phyloP scores from a whole-genome alignment of 345 rosid genomes.

The Gossypium anomalum region DNA sequence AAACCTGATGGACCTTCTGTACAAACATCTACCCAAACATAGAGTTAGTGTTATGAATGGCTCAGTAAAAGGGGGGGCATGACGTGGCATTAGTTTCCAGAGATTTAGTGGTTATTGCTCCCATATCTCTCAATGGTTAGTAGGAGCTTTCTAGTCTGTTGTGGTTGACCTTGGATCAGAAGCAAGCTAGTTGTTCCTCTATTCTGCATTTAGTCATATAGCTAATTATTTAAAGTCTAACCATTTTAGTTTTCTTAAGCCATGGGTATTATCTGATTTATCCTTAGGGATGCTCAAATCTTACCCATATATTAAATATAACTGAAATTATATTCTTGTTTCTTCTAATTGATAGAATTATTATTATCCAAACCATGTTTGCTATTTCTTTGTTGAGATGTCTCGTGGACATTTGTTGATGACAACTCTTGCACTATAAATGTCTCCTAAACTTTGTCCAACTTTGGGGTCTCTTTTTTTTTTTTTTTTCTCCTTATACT shows the following conservation, averaged over 20 bases:
- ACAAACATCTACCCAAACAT: neutral
- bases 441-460: neutral
- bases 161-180: neutral
- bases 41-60: neutral
- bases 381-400: neutral
- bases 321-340: neutral
- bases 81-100: neutral
- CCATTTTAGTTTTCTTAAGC: neutral
- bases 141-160: neutral
- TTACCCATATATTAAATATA: neutral
- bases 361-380: neutral
- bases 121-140: neutral
- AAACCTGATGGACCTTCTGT: neutral
- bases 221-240: neutral
- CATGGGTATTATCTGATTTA: neutral
- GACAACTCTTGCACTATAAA: neutral
- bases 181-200: constrained; percentile 1
- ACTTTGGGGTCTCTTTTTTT: neutral
- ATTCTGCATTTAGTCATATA: neutral
- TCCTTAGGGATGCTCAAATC: neutral
- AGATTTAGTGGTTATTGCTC: neutral
- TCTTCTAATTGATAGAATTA: neutral
- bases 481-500: neutral
- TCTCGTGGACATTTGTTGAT: neutral
- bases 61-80: neutral